A percentile compares a stretch with the other conserved stretches of the same genome.
These are phyloP conservation scores for Sporobolus alterniflorus DNA, from an alignment of 202 grass and related monocot genomes.

Conservation along the genomic window DNA sequence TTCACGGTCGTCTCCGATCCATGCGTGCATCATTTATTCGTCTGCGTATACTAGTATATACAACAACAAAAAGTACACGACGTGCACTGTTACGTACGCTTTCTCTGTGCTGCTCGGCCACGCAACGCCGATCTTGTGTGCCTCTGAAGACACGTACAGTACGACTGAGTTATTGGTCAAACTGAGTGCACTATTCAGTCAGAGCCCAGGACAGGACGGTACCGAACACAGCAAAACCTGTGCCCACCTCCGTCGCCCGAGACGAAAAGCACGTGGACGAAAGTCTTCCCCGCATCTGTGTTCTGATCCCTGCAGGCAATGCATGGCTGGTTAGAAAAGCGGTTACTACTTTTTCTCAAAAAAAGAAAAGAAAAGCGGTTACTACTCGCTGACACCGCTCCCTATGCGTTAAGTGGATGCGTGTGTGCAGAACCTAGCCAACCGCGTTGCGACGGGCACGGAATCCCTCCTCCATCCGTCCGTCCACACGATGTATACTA, in stretches of 20 bases:
- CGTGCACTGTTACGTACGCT: slow-evolving; percentile 1
- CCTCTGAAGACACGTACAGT: slow-evolving; percentile 17
- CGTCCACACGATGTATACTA: too few species aligned
- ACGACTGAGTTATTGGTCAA: background rate
- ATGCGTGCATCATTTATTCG: too few species aligned
- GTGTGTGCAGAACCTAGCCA: background rate
- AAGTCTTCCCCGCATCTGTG: slow-evolving; percentile 17
- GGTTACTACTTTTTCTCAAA: too few species aligned
- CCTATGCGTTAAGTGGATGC: background rate
- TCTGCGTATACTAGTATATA: too few species aligned
- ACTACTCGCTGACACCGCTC: background rate
- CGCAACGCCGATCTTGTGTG: slow-evolving; percentile 15
- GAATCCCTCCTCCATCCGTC: background rate
- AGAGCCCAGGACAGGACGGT: too few species aligned
- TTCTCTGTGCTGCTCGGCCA: background rate
- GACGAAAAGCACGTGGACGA: slow-evolving; percentile 36
- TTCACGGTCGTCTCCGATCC: background rate
- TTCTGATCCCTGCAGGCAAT: background rate
- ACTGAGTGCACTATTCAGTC: background rate
- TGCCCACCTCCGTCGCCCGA: background rate
- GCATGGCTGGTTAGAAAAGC: slow-evolving; percentile 9
- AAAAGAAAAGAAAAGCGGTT: background rate
- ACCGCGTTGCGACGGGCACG: background rate
- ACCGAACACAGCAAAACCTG: background rate
- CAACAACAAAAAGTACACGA: background rate